Base-by-base conservation (phyloP, 2,329 filamentous ascomycete species). In the Aspergillus eucalypticola region DNA sequence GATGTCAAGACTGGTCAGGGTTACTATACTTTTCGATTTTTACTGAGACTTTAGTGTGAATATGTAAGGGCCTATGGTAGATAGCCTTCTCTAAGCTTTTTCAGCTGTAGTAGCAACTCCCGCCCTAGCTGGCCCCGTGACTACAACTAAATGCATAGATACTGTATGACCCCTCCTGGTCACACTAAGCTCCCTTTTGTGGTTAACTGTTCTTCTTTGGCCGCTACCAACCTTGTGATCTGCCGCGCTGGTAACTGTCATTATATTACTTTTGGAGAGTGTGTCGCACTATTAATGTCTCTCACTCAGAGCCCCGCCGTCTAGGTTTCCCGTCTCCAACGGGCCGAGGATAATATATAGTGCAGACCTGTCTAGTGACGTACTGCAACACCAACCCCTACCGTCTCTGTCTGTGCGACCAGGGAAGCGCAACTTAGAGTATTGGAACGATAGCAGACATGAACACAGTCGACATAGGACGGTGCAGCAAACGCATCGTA, bases 401-500 rank as follows among this genome's bases (percentile, higher is more conserved):
- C 46, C 27, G n/a, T 49, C 44, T 19, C 51, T n/a, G 19, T n/a
- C 25, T 15, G 19, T 38, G 39, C 13, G 11, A 48, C 49, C 27
- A 42, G 13, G 23, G 39, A 39, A 19, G 32, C 27, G 32, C n/a
- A 23, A 32, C 39, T 4, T 32, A 39, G 2, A 27, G 11, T n/a
- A n/a, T 5, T 13, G 10, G 19, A 29, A 38, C 38, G 11, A 41
- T 11, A n/a, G 39, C 60, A 59, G 60, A 55, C 38, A 88, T 89
- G 86, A 83, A 83, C 70, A 87, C 84, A 59, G 86, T 90, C 58
- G 91, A 96, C 71, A 81, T 96, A 61, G 86, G 90, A 67, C 89
- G 90, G 67, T 87, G 88, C 72, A 90, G 89, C 71, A 90, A 91
- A 76, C 90, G 90, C 64, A 87, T 97, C 68, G 88, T 97, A 61